Percentiles rank a stretch among this genome's conserved stretches.
Evolutionary conservation across 2,329 filamentous ascomycete species (phyloP).

Genomic region (Neofusicoccum ribis): DNA sequence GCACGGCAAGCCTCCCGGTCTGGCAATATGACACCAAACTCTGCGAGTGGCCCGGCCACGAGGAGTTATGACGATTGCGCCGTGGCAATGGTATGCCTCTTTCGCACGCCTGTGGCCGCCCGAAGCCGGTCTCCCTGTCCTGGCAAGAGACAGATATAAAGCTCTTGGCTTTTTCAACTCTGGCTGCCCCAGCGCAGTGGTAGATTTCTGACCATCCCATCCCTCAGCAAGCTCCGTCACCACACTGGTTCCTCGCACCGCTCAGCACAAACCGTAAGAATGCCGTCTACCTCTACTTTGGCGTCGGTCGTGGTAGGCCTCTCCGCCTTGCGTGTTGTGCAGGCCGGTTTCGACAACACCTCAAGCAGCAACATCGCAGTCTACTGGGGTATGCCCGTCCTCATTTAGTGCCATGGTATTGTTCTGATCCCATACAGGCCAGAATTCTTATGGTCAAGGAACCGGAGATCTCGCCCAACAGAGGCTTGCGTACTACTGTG

Average conservation of each 20-base stretch:
- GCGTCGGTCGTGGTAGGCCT: not conserved
- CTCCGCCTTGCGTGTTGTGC: not conserved
- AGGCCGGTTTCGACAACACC: slow-evolving; percentile 23
- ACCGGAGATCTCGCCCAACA: slow-evolving; percentile 52
- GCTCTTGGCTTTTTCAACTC: not conserved
- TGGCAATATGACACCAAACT: not conserved
- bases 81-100: not conserved
- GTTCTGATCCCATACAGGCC: slow-evolving; percentile 37
- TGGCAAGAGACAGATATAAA: not conserved
- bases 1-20: not conserved
- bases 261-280: not conserved
- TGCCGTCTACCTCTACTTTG: not conserved
- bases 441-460: slow-evolving; percentile 60
- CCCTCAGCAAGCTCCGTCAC: not conserved
- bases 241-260: not conserved
- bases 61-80: not conserved
- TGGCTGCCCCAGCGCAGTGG: not conserved
- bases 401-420: not conserved
- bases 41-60: slow-evolving; percentile 1
- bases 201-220: not conserved
- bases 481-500: slow-evolving; percentile 60
- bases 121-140: not conserved
- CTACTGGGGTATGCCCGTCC: slow-evolving; percentile 60
- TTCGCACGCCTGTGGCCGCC: not conserved
- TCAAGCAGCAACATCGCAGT: slow-evolving; percentile 57